Evolutionary conservation across 2,329 filamentous ascomycete genomes (phyloP).

Genomic region (Thelonectria blattea): DNA sequence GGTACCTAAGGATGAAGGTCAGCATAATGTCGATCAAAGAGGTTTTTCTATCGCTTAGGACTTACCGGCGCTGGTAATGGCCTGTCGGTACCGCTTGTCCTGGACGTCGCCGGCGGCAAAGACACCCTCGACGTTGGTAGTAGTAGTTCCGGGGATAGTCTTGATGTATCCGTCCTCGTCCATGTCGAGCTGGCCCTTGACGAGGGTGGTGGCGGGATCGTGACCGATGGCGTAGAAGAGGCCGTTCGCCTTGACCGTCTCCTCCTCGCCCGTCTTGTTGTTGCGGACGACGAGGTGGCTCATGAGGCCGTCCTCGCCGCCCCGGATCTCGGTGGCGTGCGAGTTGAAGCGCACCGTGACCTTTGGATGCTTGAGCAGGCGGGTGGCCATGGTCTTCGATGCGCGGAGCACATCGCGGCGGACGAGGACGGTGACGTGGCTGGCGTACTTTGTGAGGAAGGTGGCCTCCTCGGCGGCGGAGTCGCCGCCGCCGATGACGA

Average conservation of each 20-base stretch:
- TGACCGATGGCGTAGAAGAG: slow-evolving; percentile 98
- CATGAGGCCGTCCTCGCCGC: slow-evolving; percentile 87
- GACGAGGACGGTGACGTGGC: slow-evolving; percentile 92
- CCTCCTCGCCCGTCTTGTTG: slow-evolving; percentile 73
- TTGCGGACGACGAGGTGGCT: slow-evolving; percentile 85
- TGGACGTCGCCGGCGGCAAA: slow-evolving; percentile 98
- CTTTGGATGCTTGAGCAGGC: slow-evolving; percentile 84
- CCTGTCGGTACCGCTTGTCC: slow-evolving; percentile 97
- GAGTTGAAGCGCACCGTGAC: slow-evolving; percentile 88
- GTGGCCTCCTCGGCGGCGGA: slow-evolving; percentile 96
- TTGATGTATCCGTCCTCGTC: slow-evolving; percentile 91
- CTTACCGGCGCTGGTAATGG: slow-evolving; percentile 94
- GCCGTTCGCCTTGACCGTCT: slow-evolving; percentile 88
- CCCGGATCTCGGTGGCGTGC: slow-evolving; percentile 81
- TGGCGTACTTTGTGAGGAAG: slow-evolving; percentile 97
- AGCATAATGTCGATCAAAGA: neutral
- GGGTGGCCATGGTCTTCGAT: slow-evolving; percentile 88
- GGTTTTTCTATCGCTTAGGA: slow-evolving; percentile 36
- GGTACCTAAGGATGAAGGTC: slow-evolving; percentile 63
- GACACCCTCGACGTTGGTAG: slow-evolving; percentile 88
- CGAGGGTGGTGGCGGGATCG: slow-evolving; percentile 87
- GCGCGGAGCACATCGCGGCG: slow-evolving; percentile 86
- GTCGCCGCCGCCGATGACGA: slow-evolving; percentile 96
- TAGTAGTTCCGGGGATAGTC: slow-evolving; percentile 85
- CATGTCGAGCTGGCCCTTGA: slow-evolving; percentile 88